Evolutionary conservation across 2,329 filamentous ascomycete genomes (phyloP).

Genomic region (Alternaria atra): DNA sequence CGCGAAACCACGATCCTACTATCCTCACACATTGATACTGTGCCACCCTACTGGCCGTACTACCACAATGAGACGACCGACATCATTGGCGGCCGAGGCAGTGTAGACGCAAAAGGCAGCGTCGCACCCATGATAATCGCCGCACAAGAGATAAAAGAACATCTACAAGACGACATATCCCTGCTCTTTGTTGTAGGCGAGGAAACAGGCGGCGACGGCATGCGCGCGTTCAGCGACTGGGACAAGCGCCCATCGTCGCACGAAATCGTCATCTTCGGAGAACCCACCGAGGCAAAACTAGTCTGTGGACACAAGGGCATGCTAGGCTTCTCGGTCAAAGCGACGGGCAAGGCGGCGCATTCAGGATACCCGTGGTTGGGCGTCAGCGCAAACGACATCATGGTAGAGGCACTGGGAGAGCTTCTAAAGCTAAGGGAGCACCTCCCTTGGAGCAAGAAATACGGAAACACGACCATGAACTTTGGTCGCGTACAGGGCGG

Average conservation of each 20-base stretch:
- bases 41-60: slow-evolving; percentile 75
- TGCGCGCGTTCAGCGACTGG: slow-evolving; percentile 63
- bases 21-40: slow-evolving; percentile 83
- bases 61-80: slow-evolving; percentile 59
- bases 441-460: slow-evolving; percentile 77
- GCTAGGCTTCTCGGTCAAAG: slow-evolving; percentile 71
- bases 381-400: slow-evolving; percentile 81
- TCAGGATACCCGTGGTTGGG: slow-evolving; percentile 93
- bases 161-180: slow-evolving; percentile 56
- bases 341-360: slow-evolving; percentile 81
- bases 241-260: slow-evolving; percentile 52
- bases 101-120: slow-evolving; percentile 67
- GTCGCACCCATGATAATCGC: slow-evolving; percentile 79
- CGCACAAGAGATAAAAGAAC: slow-evolving; percentile 60
- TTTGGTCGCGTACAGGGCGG: slow-evolving; percentile 81
- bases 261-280: slow-evolving; percentile 85
- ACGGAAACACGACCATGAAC: slow-evolving; percentile 90
- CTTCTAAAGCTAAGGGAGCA: slow-evolving; percentile 64
- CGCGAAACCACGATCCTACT: slow-evolving; percentile 70
- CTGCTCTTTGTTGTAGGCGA: slow-evolving; percentile 79
- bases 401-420: slow-evolving; percentile 76
- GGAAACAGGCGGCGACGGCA: slow-evolving; percentile 82
- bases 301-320: slow-evolving; percentile 93
- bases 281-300: slow-evolving; percentile 88
- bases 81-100: slow-evolving; percentile 75